Percentiles rank a stretch among this genome's conserved stretches.
These are phyloP conservation scores for Chalciporus piperatus DNA, from an alignment of 768 basidiomycete species.

Conservation along the genomic window DNA sequence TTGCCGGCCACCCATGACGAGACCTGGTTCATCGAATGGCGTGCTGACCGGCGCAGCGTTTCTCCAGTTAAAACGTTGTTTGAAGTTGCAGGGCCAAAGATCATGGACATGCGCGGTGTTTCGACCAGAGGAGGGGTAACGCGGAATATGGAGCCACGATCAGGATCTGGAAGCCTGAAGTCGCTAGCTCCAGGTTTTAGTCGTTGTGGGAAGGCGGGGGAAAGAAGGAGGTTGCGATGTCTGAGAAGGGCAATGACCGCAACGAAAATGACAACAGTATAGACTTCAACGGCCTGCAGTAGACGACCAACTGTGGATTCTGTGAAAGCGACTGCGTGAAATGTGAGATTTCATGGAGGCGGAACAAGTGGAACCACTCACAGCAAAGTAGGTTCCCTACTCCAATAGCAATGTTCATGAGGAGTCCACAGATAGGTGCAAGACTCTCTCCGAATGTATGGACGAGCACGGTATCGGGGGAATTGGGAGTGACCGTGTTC, in stretches of 20 bases:
- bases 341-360: conserved; percentile 9
- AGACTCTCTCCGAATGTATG: conserved; percentile 45
- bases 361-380: conserved; percentile 37
- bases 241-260: conserved; percentile 45
- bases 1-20: conserved; percentile 41
- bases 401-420: conserved; percentile 50
- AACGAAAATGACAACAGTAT: conserved; percentile 56
- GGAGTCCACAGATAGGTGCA: conserved; percentile 49
- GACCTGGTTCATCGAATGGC: conserved; percentile 26
- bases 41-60: conserved; percentile 12
- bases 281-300: conserved; percentile 59
- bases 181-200: not conserved
- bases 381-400: conserved; percentile 56
- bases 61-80: conserved; percentile 12
- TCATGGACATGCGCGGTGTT: conserved; percentile 27
- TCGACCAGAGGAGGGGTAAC: conserved; percentile 19
- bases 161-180: conserved; percentile 24
- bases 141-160: conserved; percentile 26
- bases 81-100: conserved; percentile 3
- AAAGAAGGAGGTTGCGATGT: conserved; percentile 10
- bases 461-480: conserved; percentile 39
- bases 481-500: conserved; percentile 45
- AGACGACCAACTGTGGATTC: conserved; percentile 71
- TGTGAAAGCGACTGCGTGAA: conserved; percentile 56
- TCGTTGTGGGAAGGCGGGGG: not conserved